These are phyloP conservation scores for Fusarium bulbicola DNA, from an alignment of 2,329 filamentous ascomycete genomes.

Conservation along the genomic window DNA sequence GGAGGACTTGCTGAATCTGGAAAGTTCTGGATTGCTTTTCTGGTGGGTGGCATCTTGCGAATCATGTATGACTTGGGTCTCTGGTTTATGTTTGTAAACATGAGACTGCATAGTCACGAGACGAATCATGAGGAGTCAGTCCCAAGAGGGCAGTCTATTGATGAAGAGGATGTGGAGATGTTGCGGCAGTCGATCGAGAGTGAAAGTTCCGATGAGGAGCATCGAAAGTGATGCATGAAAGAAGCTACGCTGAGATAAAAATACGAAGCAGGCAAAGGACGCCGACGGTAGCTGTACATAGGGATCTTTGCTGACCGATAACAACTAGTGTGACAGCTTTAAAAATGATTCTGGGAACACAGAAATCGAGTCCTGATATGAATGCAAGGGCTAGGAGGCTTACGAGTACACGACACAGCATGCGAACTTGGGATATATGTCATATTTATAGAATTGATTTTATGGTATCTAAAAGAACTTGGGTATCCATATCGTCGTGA, in stretches of 20 bases:
- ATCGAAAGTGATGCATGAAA: neutral
- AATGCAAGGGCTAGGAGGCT: no score
- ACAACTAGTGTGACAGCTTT: fast-evolving
- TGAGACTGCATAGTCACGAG: slow-evolving; percentile 61
- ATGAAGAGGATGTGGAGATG: slow-evolving; percentile 27
- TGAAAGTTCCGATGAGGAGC: slow-evolving; percentile 1
- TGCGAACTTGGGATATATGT: neutral
- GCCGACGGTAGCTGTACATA: neutral
- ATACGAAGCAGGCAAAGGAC: neutral
- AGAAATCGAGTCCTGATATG: no score
- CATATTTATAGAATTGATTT: neutral
- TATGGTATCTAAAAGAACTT: neutral
- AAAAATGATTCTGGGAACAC: no score
- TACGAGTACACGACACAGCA: neutral
- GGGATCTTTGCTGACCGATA: fast-evolving
- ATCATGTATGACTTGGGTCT: slow-evolving; percentile 67
- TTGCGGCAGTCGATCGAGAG: neutral
- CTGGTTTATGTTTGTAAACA: slow-evolving; percentile 67
- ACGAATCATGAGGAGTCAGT: neutral
- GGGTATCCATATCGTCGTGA: slow-evolving; percentile 22
- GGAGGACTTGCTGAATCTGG: slow-evolving; percentile 62
- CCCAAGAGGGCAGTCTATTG: neutral
- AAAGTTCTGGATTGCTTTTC: slow-evolving; percentile 70
- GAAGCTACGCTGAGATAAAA: fast-evolving
- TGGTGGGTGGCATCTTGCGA: slow-evolving; percentile 62